These are phyloP conservation scores for Nakazawaea populi DNA, from an alignment of 805 yeast species.

Conservation along the genomic window DNA sequence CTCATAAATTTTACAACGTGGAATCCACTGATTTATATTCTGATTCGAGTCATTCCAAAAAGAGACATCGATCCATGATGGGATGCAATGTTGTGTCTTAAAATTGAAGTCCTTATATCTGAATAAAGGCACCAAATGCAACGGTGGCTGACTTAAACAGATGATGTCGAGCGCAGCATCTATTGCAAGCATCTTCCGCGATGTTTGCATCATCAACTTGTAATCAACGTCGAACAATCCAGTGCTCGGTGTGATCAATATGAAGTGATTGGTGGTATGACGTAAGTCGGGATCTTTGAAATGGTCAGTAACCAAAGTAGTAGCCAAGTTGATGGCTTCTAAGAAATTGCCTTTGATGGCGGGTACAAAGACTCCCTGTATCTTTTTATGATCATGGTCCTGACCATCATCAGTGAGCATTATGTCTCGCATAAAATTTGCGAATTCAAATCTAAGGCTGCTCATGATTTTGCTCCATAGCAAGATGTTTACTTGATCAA, in stretches of 20 bases:
- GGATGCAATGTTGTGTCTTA: conserved; percentile 66
- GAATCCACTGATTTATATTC: conserved; percentile 68
- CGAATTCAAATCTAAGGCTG: conserved; percentile 75
- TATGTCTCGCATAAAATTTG: conserved; percentile 72
- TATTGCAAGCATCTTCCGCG: conserved; percentile 65
- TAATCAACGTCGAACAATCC: conserved; percentile 92
- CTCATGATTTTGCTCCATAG: conserved; percentile 94
- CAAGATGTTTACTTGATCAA: conserved; percentile 84
- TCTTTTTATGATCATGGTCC: conserved; percentile 24
- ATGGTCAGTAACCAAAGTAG: conserved; percentile 69
- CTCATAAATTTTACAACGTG: conserved; percentile 90
- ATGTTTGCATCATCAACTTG: conserved; percentile 66
- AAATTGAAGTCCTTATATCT: conserved; percentile 53
- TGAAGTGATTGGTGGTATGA: conserved; percentile 86
- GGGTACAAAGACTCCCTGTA: conserved; percentile 69
- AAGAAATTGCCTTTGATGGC: conserved; percentile 85
- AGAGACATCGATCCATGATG: conserved; percentile 93
- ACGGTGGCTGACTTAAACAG: conserved; percentile 84
- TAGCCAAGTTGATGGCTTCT: conserved; percentile 82
- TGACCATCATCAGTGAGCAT: conserved; percentile 38
- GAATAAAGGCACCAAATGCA: conserved; percentile 88
- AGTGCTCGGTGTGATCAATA: conserved; percentile 85
- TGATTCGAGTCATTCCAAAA: conserved; percentile 67
- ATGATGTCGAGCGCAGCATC: conserved; percentile 88
- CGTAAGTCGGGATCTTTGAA: conserved; percentile 81